These are phyloP conservation scores for Jatropha curcas DNA, from an alignment of 345 rosid genomes.

Conservation along the genomic window DNA sequence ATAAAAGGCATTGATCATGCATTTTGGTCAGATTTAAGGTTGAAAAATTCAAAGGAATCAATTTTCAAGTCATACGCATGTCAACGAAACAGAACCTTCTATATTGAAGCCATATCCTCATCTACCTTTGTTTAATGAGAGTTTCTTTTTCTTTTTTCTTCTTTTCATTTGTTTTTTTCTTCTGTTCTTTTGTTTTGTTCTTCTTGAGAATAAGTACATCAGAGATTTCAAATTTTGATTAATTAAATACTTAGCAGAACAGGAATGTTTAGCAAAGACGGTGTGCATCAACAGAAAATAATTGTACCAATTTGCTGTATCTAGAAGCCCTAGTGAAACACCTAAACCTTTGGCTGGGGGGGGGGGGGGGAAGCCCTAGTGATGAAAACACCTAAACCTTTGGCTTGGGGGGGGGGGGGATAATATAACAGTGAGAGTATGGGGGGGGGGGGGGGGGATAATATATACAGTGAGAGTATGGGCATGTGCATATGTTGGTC, in stretches of 20 bases:
- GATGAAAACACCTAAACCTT: no score
- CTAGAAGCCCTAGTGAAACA: neutral
- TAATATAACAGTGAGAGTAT: no score
- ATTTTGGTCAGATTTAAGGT: neutral
- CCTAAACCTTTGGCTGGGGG: no score
- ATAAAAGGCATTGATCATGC: neutral
- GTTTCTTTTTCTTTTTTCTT: neutral
- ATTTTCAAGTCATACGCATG: neutral
- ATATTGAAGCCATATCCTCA: neutral
- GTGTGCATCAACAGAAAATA: neutral
- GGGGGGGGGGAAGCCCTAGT: no score
- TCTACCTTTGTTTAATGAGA: neutral
- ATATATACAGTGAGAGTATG: neutral
- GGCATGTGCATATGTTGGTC: neutral
- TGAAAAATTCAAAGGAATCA: neutral
- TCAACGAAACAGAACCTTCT: neutral
- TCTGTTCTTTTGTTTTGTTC: neutral
- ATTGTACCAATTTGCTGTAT: neutral
- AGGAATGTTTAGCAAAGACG: neutral
- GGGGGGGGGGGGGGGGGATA: no score
- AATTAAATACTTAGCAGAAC: neutral
- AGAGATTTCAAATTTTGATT: neutral
- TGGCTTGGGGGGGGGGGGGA: no score
- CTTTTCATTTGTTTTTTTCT: neutral
- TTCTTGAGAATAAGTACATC: neutral